These are phyloP conservation scores for Mucor plumbeus DNA, from an alignment of 371 early-diverging fungal genomes.

Conservation along the genomic window DNA sequence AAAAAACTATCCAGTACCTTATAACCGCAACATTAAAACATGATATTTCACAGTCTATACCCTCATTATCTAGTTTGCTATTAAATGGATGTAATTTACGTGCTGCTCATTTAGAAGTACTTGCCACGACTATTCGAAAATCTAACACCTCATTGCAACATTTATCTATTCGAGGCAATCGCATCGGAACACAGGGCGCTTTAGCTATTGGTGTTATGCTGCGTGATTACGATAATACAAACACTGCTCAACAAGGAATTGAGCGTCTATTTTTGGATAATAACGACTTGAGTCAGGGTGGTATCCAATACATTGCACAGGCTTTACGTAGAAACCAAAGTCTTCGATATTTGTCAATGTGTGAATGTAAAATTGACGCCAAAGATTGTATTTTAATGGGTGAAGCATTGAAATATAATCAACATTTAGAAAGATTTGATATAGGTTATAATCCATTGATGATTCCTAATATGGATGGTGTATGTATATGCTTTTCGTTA, in stretches of 20 bases:
- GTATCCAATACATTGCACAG: slow-evolving; percentile 68
- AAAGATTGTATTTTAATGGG: slow-evolving; percentile 58
- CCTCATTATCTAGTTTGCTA: slow-evolving; percentile 54
- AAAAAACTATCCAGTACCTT: slow-evolving; percentile 59
- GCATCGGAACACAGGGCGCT: slow-evolving; percentile 54
- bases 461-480: slow-evolving; percentile 50
- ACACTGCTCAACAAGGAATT: slow-evolving; percentile 37
- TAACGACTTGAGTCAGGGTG: slow-evolving; percentile 65
- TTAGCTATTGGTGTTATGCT: slow-evolving; percentile 70
- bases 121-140: slow-evolving; percentile 59
- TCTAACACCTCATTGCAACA: slow-evolving; percentile 44
- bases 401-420: slow-evolving; percentile 67
- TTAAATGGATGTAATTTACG: slow-evolving; percentile 65
- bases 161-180: slow-evolving; percentile 42
- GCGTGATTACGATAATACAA: slow-evolving; percentile 58
- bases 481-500: slow-evolving; percentile 26
- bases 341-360: slow-evolving; percentile 51
- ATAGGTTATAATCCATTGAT: slow-evolving; percentile 50
- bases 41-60: slow-evolving; percentile 12
- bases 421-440: slow-evolving; percentile 44
- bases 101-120: slow-evolving; percentile 53
- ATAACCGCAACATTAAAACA: slow-evolving; percentile 50
- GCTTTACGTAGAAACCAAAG: slow-evolving; percentile 64
- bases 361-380: slow-evolving; percentile 65
- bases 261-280: slow-evolving; percentile 39